Evolutionary conservation across 2,329 filamentous ascomycete genomes (phyloP).

Genomic region (Furcasterigmium sp.): DNA sequence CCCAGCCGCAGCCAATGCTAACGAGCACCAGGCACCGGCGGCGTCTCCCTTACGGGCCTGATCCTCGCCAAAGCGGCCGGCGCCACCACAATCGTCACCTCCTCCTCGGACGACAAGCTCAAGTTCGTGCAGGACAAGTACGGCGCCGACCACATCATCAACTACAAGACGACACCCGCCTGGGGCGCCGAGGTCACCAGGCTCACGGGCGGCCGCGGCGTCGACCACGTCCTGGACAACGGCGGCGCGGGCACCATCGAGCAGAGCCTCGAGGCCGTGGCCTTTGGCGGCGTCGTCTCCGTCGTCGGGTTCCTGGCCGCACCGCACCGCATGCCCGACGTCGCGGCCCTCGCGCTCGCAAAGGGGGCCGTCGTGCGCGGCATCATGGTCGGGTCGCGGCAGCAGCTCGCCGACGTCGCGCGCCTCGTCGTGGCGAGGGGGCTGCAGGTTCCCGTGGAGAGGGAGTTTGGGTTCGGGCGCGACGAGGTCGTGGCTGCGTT

Average conservation of each 20-base stretch:
- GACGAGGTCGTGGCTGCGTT: too few relatives aligned
- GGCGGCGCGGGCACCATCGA: constrained; percentile 33
- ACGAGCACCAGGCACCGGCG: constrained; percentile 33
- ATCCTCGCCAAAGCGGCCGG: constrained; percentile 40
- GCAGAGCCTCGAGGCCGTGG: constrained; percentile 38
- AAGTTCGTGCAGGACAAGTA: constrained; percentile 22
- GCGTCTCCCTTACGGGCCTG: constrained; percentile 36
- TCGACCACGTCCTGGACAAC: constrained; percentile 32
- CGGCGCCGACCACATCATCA: constrained; percentile 40
- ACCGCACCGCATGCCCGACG: constrained; percentile 28
- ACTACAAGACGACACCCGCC: constrained; percentile 38
- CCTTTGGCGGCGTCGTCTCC: constrained; percentile 38
- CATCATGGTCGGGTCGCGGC: constrained; percentile 25
- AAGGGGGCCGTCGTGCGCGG: constrained; percentile 28
- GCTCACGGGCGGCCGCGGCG: constrained; percentile 37
- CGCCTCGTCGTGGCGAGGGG: constrained; percentile 19
- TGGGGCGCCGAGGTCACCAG: constrained; percentile 39
- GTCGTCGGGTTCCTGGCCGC: constrained; percentile 40
- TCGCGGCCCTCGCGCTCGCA: constrained; percentile 18
- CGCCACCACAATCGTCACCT: constrained; percentile 41
- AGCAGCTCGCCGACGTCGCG: constrained; percentile 26
- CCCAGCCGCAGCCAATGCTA: constrained; percentile 3
- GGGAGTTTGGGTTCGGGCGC: constrained; percentile 22
- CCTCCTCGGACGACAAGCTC: constrained; percentile 44
- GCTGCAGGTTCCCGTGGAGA: constrained; percentile 24